A percentile compares a stretch with the other conserved stretches of the same genome.
Evolutionary conservation across 2,329 filamentous ascomycete genomes (phyloP).

Genomic region (Stagonosporopsis rhizophila): DNA sequence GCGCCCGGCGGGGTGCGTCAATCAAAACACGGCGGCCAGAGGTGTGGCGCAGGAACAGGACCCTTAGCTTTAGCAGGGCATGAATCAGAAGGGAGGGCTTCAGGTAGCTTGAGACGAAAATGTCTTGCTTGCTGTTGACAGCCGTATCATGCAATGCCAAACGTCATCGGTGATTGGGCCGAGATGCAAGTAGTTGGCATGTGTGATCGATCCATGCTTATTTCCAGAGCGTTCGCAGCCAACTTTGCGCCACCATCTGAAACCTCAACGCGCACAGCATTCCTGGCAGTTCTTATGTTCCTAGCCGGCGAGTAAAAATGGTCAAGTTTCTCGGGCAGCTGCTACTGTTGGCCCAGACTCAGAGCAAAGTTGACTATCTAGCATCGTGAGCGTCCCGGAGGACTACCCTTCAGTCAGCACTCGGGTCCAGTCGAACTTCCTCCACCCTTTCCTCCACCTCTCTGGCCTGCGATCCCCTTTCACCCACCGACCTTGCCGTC

Average conservation of each 20-base stretch:
- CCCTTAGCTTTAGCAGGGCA: background rate
- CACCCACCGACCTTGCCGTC: conserved; percentile 87
- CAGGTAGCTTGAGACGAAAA: background rate
- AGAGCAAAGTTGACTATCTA: background rate
- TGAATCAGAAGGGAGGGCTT: background rate
- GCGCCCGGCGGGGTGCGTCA: conserved; percentile 14
- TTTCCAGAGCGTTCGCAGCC: conserved; percentile 17
- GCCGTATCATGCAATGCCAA: conserved; percentile 15
- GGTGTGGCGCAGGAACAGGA: conserved; percentile 14
- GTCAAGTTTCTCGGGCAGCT: background rate
- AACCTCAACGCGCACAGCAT: conserved; percentile 24
- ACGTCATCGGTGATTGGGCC: conserved; percentile 29
- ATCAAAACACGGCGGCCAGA: conserved; percentile 15
- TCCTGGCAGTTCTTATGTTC: background rate
- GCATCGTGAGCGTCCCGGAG: background rate
- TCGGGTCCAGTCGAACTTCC: conserved; percentile 88
- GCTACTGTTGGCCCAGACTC: background rate
- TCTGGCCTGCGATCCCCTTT: conserved; percentile 73
- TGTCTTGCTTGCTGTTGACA: conserved; percentile 25
- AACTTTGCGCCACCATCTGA: conserved; percentile 26
- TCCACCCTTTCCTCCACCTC: conserved; percentile 83
- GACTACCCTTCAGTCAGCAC: conserved; percentile 60
- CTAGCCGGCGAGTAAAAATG: background rate
- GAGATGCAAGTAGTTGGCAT: conserved; percentile 16
- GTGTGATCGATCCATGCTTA: conserved; percentile 24